Percentiles rank a stretch among this genome's conserved stretches.
phyloP scores from a whole-genome alignment of 164 flowering plant species.

The Kalanchoe fedtschenkoi region DNA sequence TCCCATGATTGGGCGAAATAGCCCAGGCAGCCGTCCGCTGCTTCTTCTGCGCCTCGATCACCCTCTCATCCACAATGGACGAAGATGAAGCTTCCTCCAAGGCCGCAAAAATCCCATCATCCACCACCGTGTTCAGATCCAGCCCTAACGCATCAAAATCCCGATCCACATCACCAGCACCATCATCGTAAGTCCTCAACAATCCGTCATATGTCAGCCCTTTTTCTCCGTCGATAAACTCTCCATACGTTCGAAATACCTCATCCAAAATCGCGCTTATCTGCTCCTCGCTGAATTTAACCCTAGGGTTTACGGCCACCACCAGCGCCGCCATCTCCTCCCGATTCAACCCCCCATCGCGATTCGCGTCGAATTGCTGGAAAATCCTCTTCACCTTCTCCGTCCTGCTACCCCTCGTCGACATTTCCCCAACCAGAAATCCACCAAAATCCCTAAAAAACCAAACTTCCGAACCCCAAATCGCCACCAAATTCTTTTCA shows the following conservation, averaged over 20 bases:
- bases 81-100: constrained; percentile 55
- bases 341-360: constrained; percentile 80
- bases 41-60: constrained; percentile 52
- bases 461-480: not conserved
- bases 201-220: constrained; percentile 80
- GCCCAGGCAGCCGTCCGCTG: constrained; percentile 87
- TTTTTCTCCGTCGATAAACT: constrained; percentile 71
- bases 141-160: constrained; percentile 85
- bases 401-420: constrained; percentile 72
- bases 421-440: not conserved
- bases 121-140: constrained; percentile 29
- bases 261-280: constrained; percentile 92
- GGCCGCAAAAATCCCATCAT: constrained; percentile 13
- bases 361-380: constrained; percentile 67
- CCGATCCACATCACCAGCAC: constrained; percentile 96
- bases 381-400: constrained; percentile 93
- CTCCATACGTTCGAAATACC: constrained; percentile 83
- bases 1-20: constrained; percentile 81
- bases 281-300: constrained; percentile 91
- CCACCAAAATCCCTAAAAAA: not conserved
- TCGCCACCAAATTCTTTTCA: not conserved
- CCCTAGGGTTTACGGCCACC: constrained; percentile 96
- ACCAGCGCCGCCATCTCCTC: constrained; percentile 94
- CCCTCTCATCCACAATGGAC: constrained; percentile 47
- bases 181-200: constrained; percentile 89